Base-by-base conservation (phyloP, 495 filamentous ascomycete species). In the Aspergillus campestris region DNA sequence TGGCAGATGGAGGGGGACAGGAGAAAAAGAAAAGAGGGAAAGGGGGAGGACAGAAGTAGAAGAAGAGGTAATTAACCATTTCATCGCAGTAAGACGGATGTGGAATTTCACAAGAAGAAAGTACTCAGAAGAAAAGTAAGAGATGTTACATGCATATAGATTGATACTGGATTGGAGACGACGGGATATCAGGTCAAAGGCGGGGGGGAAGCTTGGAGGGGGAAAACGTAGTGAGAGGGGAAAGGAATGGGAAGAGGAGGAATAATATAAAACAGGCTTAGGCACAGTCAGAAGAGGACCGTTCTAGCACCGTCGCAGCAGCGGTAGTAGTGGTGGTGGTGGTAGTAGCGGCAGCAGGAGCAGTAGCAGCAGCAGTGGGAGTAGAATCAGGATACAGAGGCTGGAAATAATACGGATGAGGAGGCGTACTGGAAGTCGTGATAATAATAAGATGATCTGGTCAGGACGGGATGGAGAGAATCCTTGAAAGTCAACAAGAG, bases 1-100 rank as follows among this genome's bases (percentile, higher is more conserved):
- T 56, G 60, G 59, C 52, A 66, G 60, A 50, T 48, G 55, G 53
- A 58, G 47, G 51, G 52, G 55, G 52, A 63, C 43, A 59, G 53
- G 47, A 59, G 47, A 56, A 51, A 51, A 61, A 45, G 53, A 52
- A 60, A 54, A 59, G 47, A 48, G 38, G 47, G 61, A 49, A 51
- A 50, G 53, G 58, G 55, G 59, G 13, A 40, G 39, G 45, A 48
- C 30, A 51, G 50, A 51, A 49, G 56, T 50, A 47, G 41, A 55
- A 45, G 48, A 44, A 45, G 18, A 24, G 18, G 18, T 24, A 1
- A 24, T 24, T 24, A 24, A 24, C 18, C 18, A 24, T 24, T 24
- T 24, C 18, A 24, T 24, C 18, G 18, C 18, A 24, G 18, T 24
- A 1, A 24, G 18, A 24, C 18, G 18, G 18, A 4, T 24, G 18